Conservation (phyloP, 768 basidiomycete species). For the Filobasidium floriforme region DNA sequence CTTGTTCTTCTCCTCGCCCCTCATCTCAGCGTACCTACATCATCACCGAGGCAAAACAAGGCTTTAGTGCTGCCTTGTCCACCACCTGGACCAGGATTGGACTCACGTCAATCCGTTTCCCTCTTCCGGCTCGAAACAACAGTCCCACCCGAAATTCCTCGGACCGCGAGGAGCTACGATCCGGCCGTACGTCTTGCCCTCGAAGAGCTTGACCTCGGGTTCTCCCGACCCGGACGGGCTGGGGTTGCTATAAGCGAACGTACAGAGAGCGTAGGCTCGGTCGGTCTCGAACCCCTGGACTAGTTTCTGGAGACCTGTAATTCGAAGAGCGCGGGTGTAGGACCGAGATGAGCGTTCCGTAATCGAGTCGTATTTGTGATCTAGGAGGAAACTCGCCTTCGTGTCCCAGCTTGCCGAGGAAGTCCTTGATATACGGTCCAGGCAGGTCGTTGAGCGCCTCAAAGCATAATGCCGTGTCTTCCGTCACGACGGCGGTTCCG, state of each 20-base stretch:
- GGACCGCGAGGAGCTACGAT: constrained; percentile 81
- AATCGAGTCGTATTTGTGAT: not conserved
- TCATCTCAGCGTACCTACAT: constrained; percentile 63
- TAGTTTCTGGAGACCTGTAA: constrained; percentile 67
- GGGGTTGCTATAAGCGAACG: constrained; percentile 73
- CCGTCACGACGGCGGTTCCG: constrained; percentile 40
- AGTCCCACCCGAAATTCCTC: constrained; percentile 80
- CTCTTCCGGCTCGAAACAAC: constrained; percentile 66
- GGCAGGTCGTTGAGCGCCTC: constrained; percentile 82
- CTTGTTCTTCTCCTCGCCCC: constrained; percentile 55
- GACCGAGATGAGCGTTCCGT: not conserved
- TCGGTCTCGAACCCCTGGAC: constrained; percentile 69
- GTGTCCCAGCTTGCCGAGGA: constrained; percentile 73
- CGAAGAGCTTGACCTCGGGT: constrained; percentile 68
- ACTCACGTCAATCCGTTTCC: constrained; percentile 68
- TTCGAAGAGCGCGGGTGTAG: not conserved
- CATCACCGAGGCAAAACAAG: not conserved
- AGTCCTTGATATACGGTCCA: constrained; percentile 95
- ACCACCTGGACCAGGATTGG: not conserved
- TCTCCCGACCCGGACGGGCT: constrained; percentile 57
- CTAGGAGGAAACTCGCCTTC: constrained; percentile 53
- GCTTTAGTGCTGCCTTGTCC: not conserved
- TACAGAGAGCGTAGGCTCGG: constrained; percentile 83
- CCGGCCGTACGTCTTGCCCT: constrained; percentile 78
- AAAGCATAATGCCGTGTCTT: constrained; percentile 92